Conservation (phyloP, 2,329 filamentous ascomycete genomes). For the Clarireedia paspali region DNA sequence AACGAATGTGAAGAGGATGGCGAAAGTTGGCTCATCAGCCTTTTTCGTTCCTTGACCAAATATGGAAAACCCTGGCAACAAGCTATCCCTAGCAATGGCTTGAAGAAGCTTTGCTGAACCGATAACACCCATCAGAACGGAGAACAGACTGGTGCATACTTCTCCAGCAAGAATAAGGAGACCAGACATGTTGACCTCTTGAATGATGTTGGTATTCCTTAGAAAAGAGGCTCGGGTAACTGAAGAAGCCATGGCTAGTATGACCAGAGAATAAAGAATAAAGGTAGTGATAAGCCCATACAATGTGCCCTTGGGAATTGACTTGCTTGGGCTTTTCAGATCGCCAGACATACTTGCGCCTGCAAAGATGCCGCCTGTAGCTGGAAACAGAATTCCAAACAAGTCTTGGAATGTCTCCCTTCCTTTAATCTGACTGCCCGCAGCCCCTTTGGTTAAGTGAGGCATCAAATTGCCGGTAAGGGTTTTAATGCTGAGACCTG, state of each 20-base stretch:
- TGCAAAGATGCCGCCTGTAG: conserved; percentile 50
- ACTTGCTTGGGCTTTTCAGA: conserved; percentile 70
- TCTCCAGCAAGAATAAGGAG: conserved; percentile 72
- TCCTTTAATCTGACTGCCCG: conserved; percentile 53
- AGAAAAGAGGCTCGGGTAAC: conserved; percentile 69
- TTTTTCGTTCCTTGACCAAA: conserved; percentile 68
- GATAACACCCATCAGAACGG: conserved; percentile 79
- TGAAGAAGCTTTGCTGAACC: conserved; percentile 79
- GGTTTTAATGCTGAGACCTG: conserved; percentile 64
- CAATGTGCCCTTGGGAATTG: conserved; percentile 78
- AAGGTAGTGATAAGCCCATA: conserved; percentile 73
- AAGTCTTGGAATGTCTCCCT: conserved; percentile 69
- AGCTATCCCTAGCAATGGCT: conserved; percentile 69
- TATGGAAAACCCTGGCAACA: conserved; percentile 66
- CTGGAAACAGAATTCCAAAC: conserved; percentile 79
- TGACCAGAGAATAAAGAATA: conserved; percentile 65
- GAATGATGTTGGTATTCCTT: conserved; percentile 62
- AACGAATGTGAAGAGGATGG: conserved; percentile 67
- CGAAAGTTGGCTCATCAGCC: conserved; percentile 67
- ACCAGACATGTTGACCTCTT: conserved; percentile 70
- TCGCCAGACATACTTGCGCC: conserved; percentile 91
- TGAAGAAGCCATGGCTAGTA: conserved; percentile 69
- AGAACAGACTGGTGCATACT: conserved; percentile 77
- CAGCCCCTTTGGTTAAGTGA: conserved; percentile 51
- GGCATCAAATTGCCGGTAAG: conserved; percentile 69